Conservation (phyloP, 169 alveolate species). For the Plasmodium vivax region DNA sequence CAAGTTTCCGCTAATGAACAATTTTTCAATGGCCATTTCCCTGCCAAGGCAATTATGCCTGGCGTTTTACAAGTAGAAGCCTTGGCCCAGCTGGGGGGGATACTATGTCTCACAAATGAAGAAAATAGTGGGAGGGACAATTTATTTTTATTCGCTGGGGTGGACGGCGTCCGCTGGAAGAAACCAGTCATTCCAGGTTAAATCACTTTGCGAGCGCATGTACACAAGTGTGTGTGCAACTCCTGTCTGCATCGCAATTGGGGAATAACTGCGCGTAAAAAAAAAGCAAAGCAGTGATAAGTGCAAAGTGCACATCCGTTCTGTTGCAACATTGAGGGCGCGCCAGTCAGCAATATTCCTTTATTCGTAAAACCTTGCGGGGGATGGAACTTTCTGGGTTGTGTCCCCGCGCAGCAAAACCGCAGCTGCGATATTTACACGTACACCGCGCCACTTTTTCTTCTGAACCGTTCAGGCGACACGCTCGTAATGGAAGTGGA, state of each 20-base stretch:
- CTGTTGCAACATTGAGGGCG: background rate
- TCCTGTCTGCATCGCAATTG: background rate
- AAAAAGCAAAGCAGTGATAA: background rate
- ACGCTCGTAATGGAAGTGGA: slow-evolving; percentile 80
- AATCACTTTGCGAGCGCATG: background rate
- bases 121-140: slow-evolving; percentile 66
- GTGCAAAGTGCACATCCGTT: background rate
- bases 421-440: background rate
- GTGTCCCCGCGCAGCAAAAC: background rate
- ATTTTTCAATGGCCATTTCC: slow-evolving; percentile 83
- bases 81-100: slow-evolving; percentile 82
- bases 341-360: background rate
- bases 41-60: slow-evolving; percentile 79
- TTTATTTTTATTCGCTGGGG: slow-evolving; percentile 81
- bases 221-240: background rate
- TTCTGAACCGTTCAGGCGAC: slow-evolving; percentile 75
- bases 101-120: slow-evolving; percentile 77
- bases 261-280: background rate
- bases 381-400: background rate
- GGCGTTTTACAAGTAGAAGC: slow-evolving; percentile 84
- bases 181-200: slow-evolving; percentile 82
- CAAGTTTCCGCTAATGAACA: slow-evolving; percentile 76
- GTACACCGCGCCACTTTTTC: background rate
- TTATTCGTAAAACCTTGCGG: background rate
- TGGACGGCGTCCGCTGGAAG: slow-evolving; percentile 82